Base-by-base conservation (phyloP, 2,329 filamentous ascomycete genomes). In the Fonsecaea pugnacius region DNA sequence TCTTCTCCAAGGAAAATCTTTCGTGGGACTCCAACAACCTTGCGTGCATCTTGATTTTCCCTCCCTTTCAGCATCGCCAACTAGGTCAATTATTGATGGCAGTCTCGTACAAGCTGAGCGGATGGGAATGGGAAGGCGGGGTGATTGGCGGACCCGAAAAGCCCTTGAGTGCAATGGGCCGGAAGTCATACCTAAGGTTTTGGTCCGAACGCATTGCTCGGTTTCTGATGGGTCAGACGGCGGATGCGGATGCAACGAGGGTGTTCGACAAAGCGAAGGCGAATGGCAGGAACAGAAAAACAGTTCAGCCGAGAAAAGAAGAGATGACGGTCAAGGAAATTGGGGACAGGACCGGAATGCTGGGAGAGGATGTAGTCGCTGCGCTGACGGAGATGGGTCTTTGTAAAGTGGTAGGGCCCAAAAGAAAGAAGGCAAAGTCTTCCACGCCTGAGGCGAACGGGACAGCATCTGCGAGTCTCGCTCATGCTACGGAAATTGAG, bases 21-120 rank as follows among this genome's bases (percentile, higher is more conserved):
- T 96, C 92, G 3, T 99, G 95, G 94, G 95, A 99, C 73, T 93
- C 94, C 73, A 98, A 99, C 77, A 99, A 98, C 70, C 84, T 99
- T 4, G 95, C 95, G 0, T 99, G 95, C 75, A 99, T 99, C 71
- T 83, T 98, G 6, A 86, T 98, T 16, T 98, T 98, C 73, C 95
- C 95, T 1, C 95, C 95, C 0, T 98, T 94, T 87, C 94, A 98
- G 77, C 89, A 90, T 68, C 92, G 92, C 69, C 92, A 94, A 1
- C 84, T 98, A 0, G 95, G 95, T 0, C 88, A 91, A 58, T 80
- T 98, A 57, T 83, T 99, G 35, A 98, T 99, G 87, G 92, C 91
- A 4, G 87, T 95, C 2, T 96, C 91, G 40, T 99, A 99, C 77
- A 93, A 95, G 76, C 89, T 99, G 53, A 94, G 92, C 21, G 86